These are phyloP conservation scores for Colletotrichum camelliae DNA, from an alignment of 2,329 filamentous ascomycete genomes.

Conservation along the genomic window DNA sequence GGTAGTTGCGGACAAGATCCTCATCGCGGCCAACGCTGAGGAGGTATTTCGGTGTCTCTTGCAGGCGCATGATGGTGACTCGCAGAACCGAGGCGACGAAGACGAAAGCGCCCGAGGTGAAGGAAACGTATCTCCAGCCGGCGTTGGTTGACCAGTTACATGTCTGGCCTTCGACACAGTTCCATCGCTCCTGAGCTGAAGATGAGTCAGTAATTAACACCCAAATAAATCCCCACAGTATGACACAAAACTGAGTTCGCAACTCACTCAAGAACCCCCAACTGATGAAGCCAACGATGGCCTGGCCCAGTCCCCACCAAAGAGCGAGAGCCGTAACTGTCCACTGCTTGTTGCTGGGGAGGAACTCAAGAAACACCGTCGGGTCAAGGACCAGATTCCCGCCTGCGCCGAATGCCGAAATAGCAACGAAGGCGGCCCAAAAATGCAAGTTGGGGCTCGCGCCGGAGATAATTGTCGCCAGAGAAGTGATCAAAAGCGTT, in stretches of 20 bases:
- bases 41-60: conserved; percentile 65
- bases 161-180: conserved; percentile 41
- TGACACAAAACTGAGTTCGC: accelerated
- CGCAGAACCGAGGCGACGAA: conserved; percentile 56
- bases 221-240: neutral
- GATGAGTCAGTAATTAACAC: neutral
- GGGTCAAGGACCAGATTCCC: conserved; percentile 71
- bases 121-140: conserved; percentile 57
- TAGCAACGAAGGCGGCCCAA: conserved; percentile 62
- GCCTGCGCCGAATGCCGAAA: conserved; percentile 66
- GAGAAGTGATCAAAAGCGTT: conserved; percentile 61
- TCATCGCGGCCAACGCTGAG: conserved; percentile 57
- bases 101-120: conserved; percentile 49
- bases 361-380: conserved; percentile 50
- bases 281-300: conserved; percentile 52
- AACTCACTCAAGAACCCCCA: conserved; percentile 53
- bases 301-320: conserved; percentile 56
- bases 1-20: conserved; percentile 50
- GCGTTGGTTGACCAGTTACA: conserved; percentile 50
- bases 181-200: conserved; percentile 42
- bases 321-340: conserved; percentile 65
- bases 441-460: conserved; percentile 66
- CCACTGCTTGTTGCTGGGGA: conserved; percentile 64
- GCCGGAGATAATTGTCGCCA: conserved; percentile 67
- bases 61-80: conserved; percentile 58